These are phyloP conservation scores for Breviolum minutum DNA, from an alignment of 73 alveolate species.

Conservation along the genomic window DNA sequence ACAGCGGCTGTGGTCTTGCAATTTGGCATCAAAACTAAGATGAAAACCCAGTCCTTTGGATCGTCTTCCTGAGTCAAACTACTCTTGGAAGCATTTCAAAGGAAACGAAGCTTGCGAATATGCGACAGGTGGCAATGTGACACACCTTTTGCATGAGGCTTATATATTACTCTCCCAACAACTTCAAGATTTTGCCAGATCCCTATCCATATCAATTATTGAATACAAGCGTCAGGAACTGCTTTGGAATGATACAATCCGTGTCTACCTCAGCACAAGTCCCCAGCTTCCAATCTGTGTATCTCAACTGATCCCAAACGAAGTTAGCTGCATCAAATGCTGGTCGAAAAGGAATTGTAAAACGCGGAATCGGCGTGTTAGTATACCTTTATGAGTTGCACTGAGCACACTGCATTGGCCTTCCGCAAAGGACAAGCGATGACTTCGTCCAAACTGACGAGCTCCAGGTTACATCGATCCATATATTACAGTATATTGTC, in stretches of 20 bases:
- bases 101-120: not conserved
- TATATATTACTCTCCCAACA: too few species aligned
- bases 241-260: constrained; percentile 93
- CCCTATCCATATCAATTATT: too few species aligned
- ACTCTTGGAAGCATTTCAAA: not conserved
- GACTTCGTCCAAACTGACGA: constrained; percentile 61
- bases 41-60: constrained; percentile 57
- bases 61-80: constrained; percentile 43
- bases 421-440: constrained; percentile 69
- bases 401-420: constrained; percentile 34
- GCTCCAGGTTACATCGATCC: too few species aligned
- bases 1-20: not conserved
- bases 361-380: too few species aligned
- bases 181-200: too few species aligned
- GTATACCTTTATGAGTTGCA: not conserved
- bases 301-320: not conserved
- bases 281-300: too few species aligned
- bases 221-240: constrained; percentile 15
- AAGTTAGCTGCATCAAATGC: not conserved
- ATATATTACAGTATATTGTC: not conserved
- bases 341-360: too few species aligned
- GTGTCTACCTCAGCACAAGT: constrained; percentile 63
- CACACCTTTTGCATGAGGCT: too few species aligned
- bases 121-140: too few species aligned
- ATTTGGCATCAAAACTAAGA: not conserved